Base-by-base conservation (phyloP, 2,329 filamentous ascomycete species). In the Periglandula ipomoeae region DNA sequence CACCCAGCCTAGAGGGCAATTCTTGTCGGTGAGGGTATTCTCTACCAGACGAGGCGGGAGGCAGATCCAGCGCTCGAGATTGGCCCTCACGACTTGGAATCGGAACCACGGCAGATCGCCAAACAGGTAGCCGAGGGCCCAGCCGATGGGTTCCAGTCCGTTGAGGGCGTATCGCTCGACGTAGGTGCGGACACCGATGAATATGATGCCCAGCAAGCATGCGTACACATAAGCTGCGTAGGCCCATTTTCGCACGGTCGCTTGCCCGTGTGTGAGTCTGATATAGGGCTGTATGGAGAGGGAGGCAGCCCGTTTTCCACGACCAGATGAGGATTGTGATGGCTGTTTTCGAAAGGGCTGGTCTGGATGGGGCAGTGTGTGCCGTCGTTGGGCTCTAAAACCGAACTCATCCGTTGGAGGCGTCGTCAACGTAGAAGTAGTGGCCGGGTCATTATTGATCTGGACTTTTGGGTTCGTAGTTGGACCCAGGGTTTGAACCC, bases 51-150 rank as follows among this genome's bases (percentile, higher is more conserved):
- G 70, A 3, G 72, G 60, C 1, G 88, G 87, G 0, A 95, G 74
- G 23, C 76, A 79, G 42, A 93, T 82, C 89, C 89, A 96, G 54
- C 71, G 66, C 55, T 86, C 81, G 5, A 93, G 71, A 52, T 85
- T 81, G 52, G 79, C 75, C 51, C 75, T 77, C 15, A 88, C 73
- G 8, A 91, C 77, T 62, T 85, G 75, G 62, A 85, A 82, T 22
- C 89, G 78, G 56, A 96, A 81, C 59, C 73, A 75, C 0, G 79
- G 75, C 10, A 90, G 62, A 57, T 95, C 86, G 11, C 91, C 90
- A 52, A 97, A 79, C 3, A 96, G 70, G 64, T 98, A 98, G 2
- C 88, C 85, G 10, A 96, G 66, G 0, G 89, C 90, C 93, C 93
- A 98, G 2, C 91, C 88, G 40, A 98, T 79, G 0, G 93, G 89